Base-by-base conservation (phyloP, 2,329 filamentous ascomycete genomes). In the Hymenoscyphus linearis region DNA sequence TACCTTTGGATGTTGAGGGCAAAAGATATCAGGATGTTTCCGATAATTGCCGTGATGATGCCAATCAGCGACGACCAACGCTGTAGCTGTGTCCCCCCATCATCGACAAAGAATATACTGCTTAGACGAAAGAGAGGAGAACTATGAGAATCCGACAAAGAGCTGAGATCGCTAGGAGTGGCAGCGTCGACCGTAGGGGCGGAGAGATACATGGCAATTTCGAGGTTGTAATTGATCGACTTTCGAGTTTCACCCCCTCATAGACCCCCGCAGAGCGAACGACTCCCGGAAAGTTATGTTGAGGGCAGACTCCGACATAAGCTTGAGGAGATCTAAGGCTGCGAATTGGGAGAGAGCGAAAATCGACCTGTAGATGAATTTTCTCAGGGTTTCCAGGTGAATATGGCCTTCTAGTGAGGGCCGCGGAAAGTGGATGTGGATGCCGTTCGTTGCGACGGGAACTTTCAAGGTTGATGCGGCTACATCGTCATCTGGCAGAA, bases 1-100 rank as follows among this genome's bases (percentile, higher is more conserved):
- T 98, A 98, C 66, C 95, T 86, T 76, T 99, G 95, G 56, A 96
- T 93, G 73, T 99, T 99, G 64, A 99, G 84, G 13, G 95, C 95
- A 65, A 99, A 86, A 0, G 93, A 96, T 67, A 99, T 98, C 58
- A 99, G 82, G 36, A 97, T 80, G 71, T 99, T 99, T 60, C 95
- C 95, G 57, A 89, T 83, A 70, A 99, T 96, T 57, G 95, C 93
- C 2, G 93, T 96, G 59, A 93, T 77, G 71, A 99, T 97, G 69
- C 95, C 95, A 72, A 99, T 98, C 59, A 98, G 80, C 27, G 92
- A 96, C 54, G 92, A 96, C 93, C 93, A 98, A 74, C 87, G 79
- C 66, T 84, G 81, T 26, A 87, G 74, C 9, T 81, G 78, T 58
- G 82, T 78, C 54, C 77, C 78, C 35, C 75, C 73, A 37, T 77